phyloP scores from a whole-genome alignment of 2,329 filamentous ascomycete species.

The Nemania serpens region DNA sequence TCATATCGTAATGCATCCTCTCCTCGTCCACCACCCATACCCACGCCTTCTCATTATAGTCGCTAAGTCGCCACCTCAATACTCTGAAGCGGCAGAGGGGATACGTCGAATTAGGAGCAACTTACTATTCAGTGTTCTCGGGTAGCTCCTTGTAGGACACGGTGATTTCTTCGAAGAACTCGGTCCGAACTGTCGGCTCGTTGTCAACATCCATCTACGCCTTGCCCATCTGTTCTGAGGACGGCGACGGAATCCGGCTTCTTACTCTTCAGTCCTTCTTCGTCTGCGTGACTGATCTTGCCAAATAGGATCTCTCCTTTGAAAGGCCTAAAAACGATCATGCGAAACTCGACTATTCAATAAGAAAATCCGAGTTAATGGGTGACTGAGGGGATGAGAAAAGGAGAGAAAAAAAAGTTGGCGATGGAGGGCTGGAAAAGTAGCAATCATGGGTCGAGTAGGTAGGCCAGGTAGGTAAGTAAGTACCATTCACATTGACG shows the following conservation, averaged over 20 bases:
- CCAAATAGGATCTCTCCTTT: conserved; percentile 91
- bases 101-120: conserved; percentile 21
- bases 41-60: conserved; percentile 78
- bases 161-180: conserved; percentile 94
- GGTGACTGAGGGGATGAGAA: too few relatives aligned
- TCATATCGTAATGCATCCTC: conserved; percentile 83
- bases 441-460: too few relatives aligned
- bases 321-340: conserved; percentile 94
- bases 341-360: conserved; percentile 79
- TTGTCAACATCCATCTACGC: conserved; percentile 2
- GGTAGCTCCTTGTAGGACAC: conserved; percentile 76
- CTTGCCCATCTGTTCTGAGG: neutral
- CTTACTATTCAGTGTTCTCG: conserved; percentile 76
- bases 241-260: neutral
- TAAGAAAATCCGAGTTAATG: neutral
- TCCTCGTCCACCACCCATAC: conserved; percentile 79
- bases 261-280: conserved; percentile 72
- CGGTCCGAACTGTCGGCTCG: conserved; percentile 67
- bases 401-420: too few relatives aligned
- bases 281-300: conserved; percentile 75
- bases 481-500: conserved; percentile 87
- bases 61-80: conserved; percentile 51
- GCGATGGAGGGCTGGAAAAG: too few relatives aligned
- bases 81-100: conserved; percentile 25
- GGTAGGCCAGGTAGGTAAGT: too few relatives aligned